These are phyloP conservation scores for Marchantia paleacea DNA, from an alignment of 225 moss, liverwort and hornwort genomes.

Conservation along the genomic window DNA sequence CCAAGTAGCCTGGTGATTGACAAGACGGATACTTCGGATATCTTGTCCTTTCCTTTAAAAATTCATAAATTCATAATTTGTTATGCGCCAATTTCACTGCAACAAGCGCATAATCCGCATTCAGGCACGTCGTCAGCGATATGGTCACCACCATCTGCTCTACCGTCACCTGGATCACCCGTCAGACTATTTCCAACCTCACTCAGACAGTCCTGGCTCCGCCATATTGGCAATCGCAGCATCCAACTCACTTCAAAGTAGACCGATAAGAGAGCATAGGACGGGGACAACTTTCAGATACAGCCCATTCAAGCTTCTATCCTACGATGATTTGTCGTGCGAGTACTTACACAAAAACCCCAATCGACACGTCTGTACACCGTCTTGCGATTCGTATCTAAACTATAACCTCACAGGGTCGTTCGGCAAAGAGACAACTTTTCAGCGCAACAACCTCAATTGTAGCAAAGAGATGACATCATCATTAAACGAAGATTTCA, in stretches of 20 bases:
- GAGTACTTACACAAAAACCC: constrained; percentile 6
- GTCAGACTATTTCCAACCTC: too few species aligned
- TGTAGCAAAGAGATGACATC: not conserved
- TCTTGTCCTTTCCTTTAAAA: too few species aligned
- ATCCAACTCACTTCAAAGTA: not conserved
- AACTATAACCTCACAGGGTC: not conserved
- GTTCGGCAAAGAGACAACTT: not conserved
- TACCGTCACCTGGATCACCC: too few species aligned
- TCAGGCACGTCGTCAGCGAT: too few species aligned
- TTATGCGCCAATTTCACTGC: too few species aligned
- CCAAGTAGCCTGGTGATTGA: too few species aligned
- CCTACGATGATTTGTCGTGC: not conserved
- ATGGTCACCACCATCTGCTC: too few species aligned
- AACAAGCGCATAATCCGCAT: too few species aligned
- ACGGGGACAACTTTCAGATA: not conserved
- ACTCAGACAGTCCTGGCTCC: too few species aligned
- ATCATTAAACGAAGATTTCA: not conserved
- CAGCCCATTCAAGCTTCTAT: constrained; percentile 3
- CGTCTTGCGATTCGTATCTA: not conserved
- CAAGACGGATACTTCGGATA: too few species aligned
- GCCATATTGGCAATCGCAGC: not conserved
- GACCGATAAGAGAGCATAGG: not conserved
- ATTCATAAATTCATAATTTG: too few species aligned
- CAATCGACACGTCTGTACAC: constrained; percentile 7
- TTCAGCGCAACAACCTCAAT: not conserved